Base-by-base conservation (phyloP, 2,329 filamentous ascomycete genomes). In the Fusarium circinatum region DNA sequence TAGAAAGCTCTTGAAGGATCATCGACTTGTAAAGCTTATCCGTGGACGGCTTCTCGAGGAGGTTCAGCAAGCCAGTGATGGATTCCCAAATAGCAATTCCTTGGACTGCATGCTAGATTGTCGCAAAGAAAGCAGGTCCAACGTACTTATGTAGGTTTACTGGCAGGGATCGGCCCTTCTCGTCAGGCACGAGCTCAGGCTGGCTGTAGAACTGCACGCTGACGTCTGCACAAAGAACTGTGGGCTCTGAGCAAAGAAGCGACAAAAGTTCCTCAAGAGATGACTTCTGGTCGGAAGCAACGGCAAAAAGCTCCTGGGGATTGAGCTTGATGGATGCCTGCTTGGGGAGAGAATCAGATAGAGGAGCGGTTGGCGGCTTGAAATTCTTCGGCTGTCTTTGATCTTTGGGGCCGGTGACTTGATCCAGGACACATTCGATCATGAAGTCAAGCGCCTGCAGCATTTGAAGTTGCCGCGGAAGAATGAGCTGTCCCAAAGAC, bases 1-100 rank as follows among this genome's bases (percentile, higher is more conserved):
- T 87, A 32, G 82, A 80, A 0, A 87, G 67, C 55, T 88, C 86
- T 65, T 88, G 85, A 5, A 86, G 77, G 14, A 87, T 59, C 3
- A 83, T 78, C 2, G 70, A 73, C 10, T 74, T 78, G 42, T 80
- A 79, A 1, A 72, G 64, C 71, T 83, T 85, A 26, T 79, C 72
- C 41, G 78, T 74, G 0, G 41, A 22, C 0, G 62, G 65, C 9
- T 9, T 47, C 14, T 24, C 20, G 2, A 86, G 78, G 2, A 82
- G 68, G 9, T 80, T 68, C 4, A 88, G 73, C 3, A 87, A 80
- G 1, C 75, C 71, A 11, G 44, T 51, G 3, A 86, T 76, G 66
- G 85, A 86, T 10, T 78, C 75, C 85, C 85, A 88, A 22, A 82
- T 75, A 1, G 83, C 81, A 17, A 80, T 78, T 0, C 57, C 77